Evolutionary conservation across 1,284 basidiomycete species (phyloP).

Genomic region (Fomitiporia mediterranea): DNA sequence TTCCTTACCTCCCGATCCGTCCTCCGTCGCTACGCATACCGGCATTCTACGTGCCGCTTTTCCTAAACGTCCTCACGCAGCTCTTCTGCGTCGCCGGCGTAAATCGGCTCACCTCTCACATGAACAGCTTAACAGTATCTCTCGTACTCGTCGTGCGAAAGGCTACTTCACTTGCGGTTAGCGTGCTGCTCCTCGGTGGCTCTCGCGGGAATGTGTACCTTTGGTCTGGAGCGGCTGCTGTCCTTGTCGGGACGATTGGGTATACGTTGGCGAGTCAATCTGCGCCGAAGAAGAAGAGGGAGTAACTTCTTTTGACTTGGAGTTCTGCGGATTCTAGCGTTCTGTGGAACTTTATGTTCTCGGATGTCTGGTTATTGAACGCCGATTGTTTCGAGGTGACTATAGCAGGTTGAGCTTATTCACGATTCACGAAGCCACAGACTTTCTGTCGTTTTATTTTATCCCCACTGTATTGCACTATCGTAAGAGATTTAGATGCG

Average conservation of each 20-base stretch:
- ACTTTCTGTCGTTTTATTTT: too few species aligned
- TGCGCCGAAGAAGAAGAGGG: conserved; percentile 25
- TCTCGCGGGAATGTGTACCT: conserved; percentile 37
- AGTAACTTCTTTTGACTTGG: conserved; percentile 6
- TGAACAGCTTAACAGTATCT: conserved; percentile 81
- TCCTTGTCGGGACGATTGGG: conserved; percentile 67
- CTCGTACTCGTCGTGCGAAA: conserved; percentile 88
- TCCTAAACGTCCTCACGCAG: conserved; percentile 81
- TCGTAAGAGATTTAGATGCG: too few species aligned
- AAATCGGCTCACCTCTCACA: conserved; percentile 75
- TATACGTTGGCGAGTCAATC: conserved; percentile 50
- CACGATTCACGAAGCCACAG: too few species aligned
- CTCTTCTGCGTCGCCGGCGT: conserved; percentile 89
- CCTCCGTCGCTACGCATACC: conserved; percentile 43
- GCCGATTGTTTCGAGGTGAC: too few species aligned
- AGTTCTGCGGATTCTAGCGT: too few species aligned
- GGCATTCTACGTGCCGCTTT: conserved; percentile 59
- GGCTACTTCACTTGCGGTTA: conserved; percentile 78
- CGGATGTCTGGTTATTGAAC: too few species aligned
- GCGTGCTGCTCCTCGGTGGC: conserved; percentile 47
- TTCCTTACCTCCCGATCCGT: conserved; percentile 22
- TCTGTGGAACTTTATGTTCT: neutral
- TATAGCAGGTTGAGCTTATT: too few species aligned
- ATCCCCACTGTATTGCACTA: too few species aligned
- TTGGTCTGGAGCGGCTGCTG: conserved; percentile 64